phyloP scores from a whole-genome alignment of 2,329 filamentous ascomycete genomes.

The Fusarium sp. region DNA sequence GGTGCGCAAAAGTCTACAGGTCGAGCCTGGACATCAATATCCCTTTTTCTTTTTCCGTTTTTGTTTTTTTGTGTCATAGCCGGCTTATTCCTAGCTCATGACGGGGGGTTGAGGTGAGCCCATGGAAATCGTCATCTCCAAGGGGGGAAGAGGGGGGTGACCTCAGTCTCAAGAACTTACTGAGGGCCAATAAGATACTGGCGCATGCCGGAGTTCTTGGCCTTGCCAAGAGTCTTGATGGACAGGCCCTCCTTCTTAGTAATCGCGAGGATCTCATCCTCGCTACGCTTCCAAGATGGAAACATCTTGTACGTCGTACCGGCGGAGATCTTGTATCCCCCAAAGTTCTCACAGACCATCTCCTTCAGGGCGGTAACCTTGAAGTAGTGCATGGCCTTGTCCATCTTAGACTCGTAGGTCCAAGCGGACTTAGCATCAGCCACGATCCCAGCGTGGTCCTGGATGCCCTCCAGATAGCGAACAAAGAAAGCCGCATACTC shows the following conservation, averaged over 20 bases:
- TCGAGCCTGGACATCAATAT: neutral
- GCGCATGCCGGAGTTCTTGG: slow-evolving; percentile 30
- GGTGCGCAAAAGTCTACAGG: neutral
- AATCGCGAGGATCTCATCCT: slow-evolving; percentile 22
- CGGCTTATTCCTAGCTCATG: neutral
- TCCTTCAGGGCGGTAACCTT: slow-evolving; percentile 17
- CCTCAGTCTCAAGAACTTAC: neutral
- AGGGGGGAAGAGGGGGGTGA: neutral
- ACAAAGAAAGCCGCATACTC: slow-evolving; percentile 30
- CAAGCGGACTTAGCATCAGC: slow-evolving; percentile 8
- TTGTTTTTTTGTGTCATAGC: neutral
- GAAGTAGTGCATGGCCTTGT: slow-evolving; percentile 33
- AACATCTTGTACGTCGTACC: slow-evolving; percentile 34
- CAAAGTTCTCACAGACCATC: slow-evolving; percentile 26
- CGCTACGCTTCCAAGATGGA: slow-evolving; percentile 38
- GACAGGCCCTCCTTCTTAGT: slow-evolving; percentile 18
- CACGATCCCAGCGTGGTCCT: slow-evolving; percentile 18
- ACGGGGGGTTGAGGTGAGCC: neutral
- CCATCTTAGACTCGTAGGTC: slow-evolving; percentile 13
- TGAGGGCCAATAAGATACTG: slow-evolving; percentile 29
- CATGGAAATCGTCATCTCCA: neutral
- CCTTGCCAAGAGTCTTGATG: slow-evolving; percentile 35
- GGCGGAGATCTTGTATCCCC: neutral
- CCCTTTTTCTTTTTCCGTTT: neutral
- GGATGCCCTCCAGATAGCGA: slow-evolving; percentile 12